phyloP scores from a whole-genome alignment of 2,329 filamentous ascomycete species.

The Colletotrichum sansevieriae region DNA sequence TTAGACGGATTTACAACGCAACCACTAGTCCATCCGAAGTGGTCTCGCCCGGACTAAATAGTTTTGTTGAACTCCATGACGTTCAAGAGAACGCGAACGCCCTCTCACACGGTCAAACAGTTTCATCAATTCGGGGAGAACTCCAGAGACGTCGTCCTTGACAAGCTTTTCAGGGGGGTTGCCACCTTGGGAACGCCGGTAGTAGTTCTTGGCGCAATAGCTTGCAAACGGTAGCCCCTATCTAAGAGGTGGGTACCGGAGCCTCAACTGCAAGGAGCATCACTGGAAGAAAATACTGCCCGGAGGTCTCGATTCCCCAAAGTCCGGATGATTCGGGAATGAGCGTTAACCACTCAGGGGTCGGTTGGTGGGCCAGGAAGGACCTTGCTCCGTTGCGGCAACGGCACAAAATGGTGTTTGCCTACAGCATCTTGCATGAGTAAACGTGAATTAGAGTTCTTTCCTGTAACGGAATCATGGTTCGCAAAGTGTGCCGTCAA shows the following conservation, averaged over 20 bases:
- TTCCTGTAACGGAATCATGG: conserved; percentile 27
- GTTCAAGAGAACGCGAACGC: conserved; percentile 3
- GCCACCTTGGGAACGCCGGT: not conserved
- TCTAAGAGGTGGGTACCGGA: conserved; percentile 4
- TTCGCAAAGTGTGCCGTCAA: conserved; percentile 19
- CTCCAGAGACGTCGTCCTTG: not conserved
- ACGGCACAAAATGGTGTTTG: not conserved
- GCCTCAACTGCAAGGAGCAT: not conserved
- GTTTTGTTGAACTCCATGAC: conserved; percentile 27
- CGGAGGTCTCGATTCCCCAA: not conserved
- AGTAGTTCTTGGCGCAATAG: not conserved
- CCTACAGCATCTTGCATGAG: not conserved
- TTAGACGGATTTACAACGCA: not conserved
- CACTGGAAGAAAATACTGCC: not conserved
- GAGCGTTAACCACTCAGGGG: conserved; percentile 18
- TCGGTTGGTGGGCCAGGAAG: not conserved
- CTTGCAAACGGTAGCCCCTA: not conserved
- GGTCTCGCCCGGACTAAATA: conserved; percentile 27
- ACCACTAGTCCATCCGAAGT: not conserved
- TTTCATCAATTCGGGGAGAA: conserved; percentile 4
- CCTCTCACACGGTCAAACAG: conserved; percentile 3
- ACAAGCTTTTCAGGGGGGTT: not conserved
- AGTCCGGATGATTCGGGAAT: conserved; percentile 3
- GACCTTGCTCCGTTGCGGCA: not conserved
- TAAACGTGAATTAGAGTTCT: conserved; percentile 24